Base-by-base conservation (phyloP, 129 eudicot genomes). In the Chrysanthemum seticuspe region DNA sequence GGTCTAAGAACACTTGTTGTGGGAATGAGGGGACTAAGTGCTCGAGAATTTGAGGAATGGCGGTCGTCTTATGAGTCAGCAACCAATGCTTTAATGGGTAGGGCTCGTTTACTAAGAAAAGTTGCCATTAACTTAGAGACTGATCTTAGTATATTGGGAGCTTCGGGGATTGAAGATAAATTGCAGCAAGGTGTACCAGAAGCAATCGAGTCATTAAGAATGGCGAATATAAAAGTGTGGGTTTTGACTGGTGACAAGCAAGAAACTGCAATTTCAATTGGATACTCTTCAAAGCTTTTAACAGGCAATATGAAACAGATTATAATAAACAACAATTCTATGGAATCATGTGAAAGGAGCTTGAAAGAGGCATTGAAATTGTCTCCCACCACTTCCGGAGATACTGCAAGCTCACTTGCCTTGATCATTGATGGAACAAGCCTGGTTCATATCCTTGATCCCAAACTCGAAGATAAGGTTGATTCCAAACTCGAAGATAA, bases 231-330 rank as follows among this genome's bases (percentile, higher is more conserved):
- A 31, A 93, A 93, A 63, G 96, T 93, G 23, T 93, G 98, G 98
- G 97, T 93, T 71, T 87, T 93, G 71, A 93, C 98, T 0, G 98
- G 98, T 65, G 98, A 93, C 73, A 93, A 93, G 84, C 96, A 89
- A 85, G 98, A 93, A 87, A 93, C 98, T 3, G 98, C 98, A 10
- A 87, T 93, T 76, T 89, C 96, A 10, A 93, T 93, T 58, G 98
- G 98, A 61, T 87, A 93, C 76, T 89, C 98, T 14, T 93, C 97
- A 36, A 89, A 79, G 83, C 97, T 93, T 14, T 76, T 93, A 71
- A 93, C 96, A 13, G 67, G 86, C 68, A 68, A 65, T 57, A 89
- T 93, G 98, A 89, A 83, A n/a, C 90, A 86, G 67, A 93, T 93
- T 74, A 82, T 84, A 27, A 84, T 93, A 65, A 93, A 87, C 76